Evolutionary conservation across 1,139 yeast genomes (phyloP).

Genomic region (Suhomyces bolitotheri): DNA sequence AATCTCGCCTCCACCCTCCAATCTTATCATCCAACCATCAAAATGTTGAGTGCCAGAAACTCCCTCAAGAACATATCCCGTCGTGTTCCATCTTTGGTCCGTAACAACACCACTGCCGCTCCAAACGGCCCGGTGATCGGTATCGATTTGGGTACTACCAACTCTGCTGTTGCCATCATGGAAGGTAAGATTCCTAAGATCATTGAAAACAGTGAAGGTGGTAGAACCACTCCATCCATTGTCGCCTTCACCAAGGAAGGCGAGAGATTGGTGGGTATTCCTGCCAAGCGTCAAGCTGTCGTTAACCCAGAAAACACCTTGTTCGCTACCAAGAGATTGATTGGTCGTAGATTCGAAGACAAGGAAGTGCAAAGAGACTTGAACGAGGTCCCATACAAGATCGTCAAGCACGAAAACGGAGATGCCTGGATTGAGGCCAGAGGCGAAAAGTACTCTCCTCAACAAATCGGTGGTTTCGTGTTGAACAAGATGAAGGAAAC

Average conservation of each 20-base stretch:
- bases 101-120: slow-evolving; percentile 54
- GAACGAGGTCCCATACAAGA: slow-evolving; percentile 95
- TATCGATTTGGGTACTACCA: slow-evolving; percentile 98
- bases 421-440: slow-evolving; percentile 99
- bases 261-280: slow-evolving; percentile 95
- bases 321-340: slow-evolving; percentile 97
- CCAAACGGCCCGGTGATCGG: slow-evolving; percentile 87
- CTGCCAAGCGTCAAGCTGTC: slow-evolving; percentile 99
- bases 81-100: slow-evolving; percentile 45
- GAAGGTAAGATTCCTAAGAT: slow-evolving; percentile 96
- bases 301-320: slow-evolving; percentile 97
- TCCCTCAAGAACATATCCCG: slow-evolving; percentile 43
- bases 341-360: slow-evolving; percentile 98
- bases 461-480: slow-evolving; percentile 96
- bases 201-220: slow-evolving; percentile 97
- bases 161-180: slow-evolving; percentile 98
- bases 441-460: slow-evolving; percentile 92
- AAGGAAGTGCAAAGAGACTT: slow-evolving; percentile 95
- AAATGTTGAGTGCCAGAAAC: slow-evolving; percentile 50
- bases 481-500: slow-evolving; percentile 97
- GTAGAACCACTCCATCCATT: slow-evolving; percentile 97
- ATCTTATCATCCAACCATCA: slow-evolving; percentile 7
- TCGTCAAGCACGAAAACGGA: slow-evolving; percentile 93
- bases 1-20: not conserved
- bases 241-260: slow-evolving; percentile 95